Base-by-base conservation (phyloP, 345 rosid species). In the Iberis pinnata region DNA sequence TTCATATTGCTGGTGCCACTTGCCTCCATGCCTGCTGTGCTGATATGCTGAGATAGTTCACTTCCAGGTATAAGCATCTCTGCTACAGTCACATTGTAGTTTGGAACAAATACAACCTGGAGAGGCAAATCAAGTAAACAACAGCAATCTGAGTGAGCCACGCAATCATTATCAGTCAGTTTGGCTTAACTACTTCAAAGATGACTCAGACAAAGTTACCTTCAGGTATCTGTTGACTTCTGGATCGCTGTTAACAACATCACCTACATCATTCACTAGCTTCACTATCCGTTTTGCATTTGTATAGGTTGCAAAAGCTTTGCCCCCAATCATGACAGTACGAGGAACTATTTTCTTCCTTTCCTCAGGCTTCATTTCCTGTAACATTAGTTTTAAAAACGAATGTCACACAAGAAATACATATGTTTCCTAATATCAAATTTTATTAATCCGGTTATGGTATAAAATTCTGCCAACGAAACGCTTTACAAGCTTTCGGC, bases 1-100 rank as follows among this genome's bases (percentile, higher is more conserved):
- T 90, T 90, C 98, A 90, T 90, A 80, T 90, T 90, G 87, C 98
- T 90, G 29, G 98, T 90, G 40, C 98, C 98, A 74, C 98, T 90
- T 46, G 98, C 98, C 75, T 90, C 98, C 98, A 90, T 90, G 61
- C 98, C 98, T 54, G 96, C 96, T 44, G 98, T 90, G 72, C 98
- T 90, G 44, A 90, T 90, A 73, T 90, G 96, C 63, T 90, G 98
- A 24, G 98, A 90, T 31, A 90, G 68, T 73, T 90, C 98, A 47
- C 98, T 87, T 71, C 98, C 98, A 10, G 98, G 98, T 63, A 90
- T 87, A 43, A 90, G 95, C 70, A 82, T 43, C 75, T 90, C 98
- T 11, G 98, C 98, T 25, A 81, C 96, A 12, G 98, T 80, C 13
- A 90, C 96, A 53, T 90, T 90, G 85, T 90, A 90, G 63, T 90